Evolutionary conservation across 495 filamentous ascomycete species (phyloP), one percentile per base, ranked within the genome.

Genomic region (Durotheca rogersii): DNA sequence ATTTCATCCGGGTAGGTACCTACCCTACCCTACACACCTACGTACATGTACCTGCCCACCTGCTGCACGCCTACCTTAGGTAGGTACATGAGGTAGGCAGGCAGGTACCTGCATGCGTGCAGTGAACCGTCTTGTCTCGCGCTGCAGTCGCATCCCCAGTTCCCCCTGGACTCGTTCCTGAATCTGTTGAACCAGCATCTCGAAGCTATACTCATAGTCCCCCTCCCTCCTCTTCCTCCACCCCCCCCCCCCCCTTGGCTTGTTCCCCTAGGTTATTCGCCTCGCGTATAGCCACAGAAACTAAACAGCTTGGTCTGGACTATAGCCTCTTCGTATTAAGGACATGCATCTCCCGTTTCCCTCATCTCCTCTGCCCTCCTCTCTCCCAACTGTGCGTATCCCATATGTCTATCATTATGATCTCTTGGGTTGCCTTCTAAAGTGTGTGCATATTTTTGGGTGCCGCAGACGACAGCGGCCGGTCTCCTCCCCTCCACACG

Each of bases 301-400:
- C 17, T 42, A 44, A 31, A 56, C 23, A 30, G 19, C 40, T 31
- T 52, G 44, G 46, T 54, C 31, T 37, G 11, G 17, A 18, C 37
- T 51, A 64, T 58, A 64, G n/a, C n/a, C 47, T 51, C 40, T 23
- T 4, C 23, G 32, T 60, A 64, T 61, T 61, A 58, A 61, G 53
- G 31, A 45, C 58, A 61, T 43, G 53, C 53, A 61, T 58, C 5
- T 51, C 50, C 48, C 41, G 46, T 43, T 38, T 61, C 51, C 53
- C 45, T 33, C 41, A 33, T 37, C 55, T 55, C 11, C 37, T 15
- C 9, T 43, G 17, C 42, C 56, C 41, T 31, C 56, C 50, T 37
- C 50, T 41, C 29, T 49, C 32, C 51, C 47, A 45, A 39, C 32
- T 16, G 32, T 36, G 31, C 20, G 47, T 47, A 31, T 25, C 45